Evolutionary conservation across 2,329 filamentous ascomycete genomes (phyloP).

Genomic region (Fusarium humuli): DNA sequence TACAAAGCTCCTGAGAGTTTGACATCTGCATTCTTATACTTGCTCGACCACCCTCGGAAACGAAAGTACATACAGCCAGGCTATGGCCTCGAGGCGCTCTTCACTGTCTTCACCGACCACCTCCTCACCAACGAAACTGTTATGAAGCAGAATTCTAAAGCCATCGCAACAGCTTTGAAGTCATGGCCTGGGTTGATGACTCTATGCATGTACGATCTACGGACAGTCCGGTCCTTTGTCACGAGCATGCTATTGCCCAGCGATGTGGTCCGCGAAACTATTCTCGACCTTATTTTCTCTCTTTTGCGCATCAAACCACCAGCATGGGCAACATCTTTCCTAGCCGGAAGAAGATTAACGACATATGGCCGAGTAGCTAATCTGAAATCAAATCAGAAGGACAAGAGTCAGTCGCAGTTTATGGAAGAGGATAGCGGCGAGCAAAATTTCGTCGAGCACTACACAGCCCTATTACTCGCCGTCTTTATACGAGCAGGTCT

Average conservation of each 20-base stretch:
- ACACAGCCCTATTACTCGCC: constrained; percentile 87
- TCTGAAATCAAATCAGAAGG: constrained; percentile 70
- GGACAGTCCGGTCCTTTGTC: constrained; percentile 83
- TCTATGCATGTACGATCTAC: constrained; percentile 87
- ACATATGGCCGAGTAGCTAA: constrained; percentile 96
- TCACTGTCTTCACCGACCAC: constrained; percentile 93
- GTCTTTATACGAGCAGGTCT: constrained; percentile 86
- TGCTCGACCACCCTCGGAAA: constrained; percentile 85
- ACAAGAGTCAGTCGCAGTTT: constrained; percentile 62
- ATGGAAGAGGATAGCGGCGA: constrained; percentile 76
- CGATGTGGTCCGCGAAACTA: constrained; percentile 73
- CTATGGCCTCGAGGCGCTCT: constrained; percentile 88
- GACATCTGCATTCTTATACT: constrained; percentile 86
- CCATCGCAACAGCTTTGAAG: constrained; percentile 90
- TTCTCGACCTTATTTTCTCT: constrained; percentile 87
- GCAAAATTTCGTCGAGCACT: constrained; percentile 92
- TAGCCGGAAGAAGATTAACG: constrained; percentile 90
- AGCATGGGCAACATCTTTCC: constrained; percentile 94
- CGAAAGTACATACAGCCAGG: constrained; percentile 87
- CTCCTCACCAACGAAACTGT: constrained; percentile 68
- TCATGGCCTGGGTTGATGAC: constrained; percentile 94
- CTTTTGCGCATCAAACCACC: constrained; percentile 87
- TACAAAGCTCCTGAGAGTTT: constrained; percentile 95
- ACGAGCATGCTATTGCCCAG: constrained; percentile 71
- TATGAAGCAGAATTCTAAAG: constrained; percentile 87